phyloP scores from a whole-genome alignment of 2,329 filamentous ascomycete genomes.

The Arachnomyces sp. region DNA sequence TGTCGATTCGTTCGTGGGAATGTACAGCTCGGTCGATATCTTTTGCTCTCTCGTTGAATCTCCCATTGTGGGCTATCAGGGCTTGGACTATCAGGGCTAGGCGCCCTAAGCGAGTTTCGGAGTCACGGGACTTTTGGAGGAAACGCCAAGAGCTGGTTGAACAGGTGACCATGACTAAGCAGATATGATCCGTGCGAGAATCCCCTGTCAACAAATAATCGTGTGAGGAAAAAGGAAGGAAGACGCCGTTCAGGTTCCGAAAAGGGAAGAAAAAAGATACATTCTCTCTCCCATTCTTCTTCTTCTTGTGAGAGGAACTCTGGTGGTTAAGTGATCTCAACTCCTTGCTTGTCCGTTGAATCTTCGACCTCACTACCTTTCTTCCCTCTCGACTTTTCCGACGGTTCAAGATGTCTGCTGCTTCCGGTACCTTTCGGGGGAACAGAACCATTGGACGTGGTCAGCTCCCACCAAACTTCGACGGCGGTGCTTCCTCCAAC shows the following conservation, averaged over 20 bases:
- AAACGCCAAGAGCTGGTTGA: too few species aligned
- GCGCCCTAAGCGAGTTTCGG: conserved; percentile 1
- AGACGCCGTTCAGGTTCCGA: too few species aligned
- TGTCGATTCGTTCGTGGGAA: conserved; percentile 5
- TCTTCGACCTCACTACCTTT: conserved; percentile 7
- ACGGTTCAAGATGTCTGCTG: conserved; percentile 47
- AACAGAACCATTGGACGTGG: conserved; percentile 46
- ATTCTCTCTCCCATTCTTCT: too few species aligned
- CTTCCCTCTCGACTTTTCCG: conserved; percentile 13
- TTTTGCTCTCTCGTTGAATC: background rate
- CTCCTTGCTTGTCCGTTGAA: conserved; percentile 1
- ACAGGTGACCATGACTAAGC: too few species aligned
- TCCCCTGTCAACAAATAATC: too few species aligned
- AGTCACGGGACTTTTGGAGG: background rate
- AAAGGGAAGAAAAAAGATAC: too few species aligned
- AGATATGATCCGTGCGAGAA: too few species aligned
- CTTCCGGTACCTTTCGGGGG: conserved; percentile 51
- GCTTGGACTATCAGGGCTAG: conserved; percentile 3
- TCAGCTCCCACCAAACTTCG: conserved; percentile 43
- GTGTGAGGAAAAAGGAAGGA: too few species aligned
- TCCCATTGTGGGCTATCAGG: conserved; percentile 4
- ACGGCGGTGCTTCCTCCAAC: conserved; percentile 47
- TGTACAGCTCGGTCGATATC: background rate
- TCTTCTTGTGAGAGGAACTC: too few species aligned
- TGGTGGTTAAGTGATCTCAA: background rate